These are phyloP conservation scores for Aspergillus aculeatinus DNA, from an alignment of 2,329 filamentous ascomycete genomes.

Conservation along the genomic window DNA sequence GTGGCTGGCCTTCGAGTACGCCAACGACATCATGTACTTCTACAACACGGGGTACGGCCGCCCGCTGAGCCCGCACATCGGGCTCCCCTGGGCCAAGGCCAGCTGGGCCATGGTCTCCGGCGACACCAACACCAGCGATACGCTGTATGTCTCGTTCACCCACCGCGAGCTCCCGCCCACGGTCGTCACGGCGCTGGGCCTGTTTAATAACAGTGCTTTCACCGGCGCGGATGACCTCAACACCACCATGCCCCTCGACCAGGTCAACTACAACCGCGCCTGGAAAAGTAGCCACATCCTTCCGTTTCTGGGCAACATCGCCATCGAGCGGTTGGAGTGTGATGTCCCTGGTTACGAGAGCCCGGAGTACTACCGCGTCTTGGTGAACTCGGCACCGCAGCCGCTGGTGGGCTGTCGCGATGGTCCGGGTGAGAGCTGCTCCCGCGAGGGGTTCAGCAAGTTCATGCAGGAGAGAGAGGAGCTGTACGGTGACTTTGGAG, in stretches of 20 bases:
- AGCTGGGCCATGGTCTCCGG: conserved; percentile 53
- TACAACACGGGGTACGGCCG: conserved; percentile 67
- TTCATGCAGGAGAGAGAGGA: conserved; percentile 46
- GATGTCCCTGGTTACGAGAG: conserved; percentile 56
- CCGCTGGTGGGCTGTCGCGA: conserved; percentile 49
- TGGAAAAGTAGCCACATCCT: conserved; percentile 65
- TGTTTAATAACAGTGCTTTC: conserved; percentile 67
- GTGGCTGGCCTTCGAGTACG: conserved; percentile 67
- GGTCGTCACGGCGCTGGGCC: conserved; percentile 64
- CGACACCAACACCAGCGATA: background rate
- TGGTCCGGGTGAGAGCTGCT: conserved; percentile 54
- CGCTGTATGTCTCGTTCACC: conserved; percentile 65
- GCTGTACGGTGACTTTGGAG: conserved; percentile 11
- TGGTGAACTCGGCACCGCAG: conserved; percentile 54
- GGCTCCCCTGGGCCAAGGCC: conserved; percentile 66
- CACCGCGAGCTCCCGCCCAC: conserved; percentile 68
- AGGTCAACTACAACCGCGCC: conserved; percentile 62
- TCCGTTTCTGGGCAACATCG: conserved; percentile 66
- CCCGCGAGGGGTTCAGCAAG: conserved; percentile 42
- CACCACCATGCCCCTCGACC: conserved; percentile 63
- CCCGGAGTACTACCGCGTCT: conserved; percentile 53
- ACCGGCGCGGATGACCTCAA: conserved; percentile 56
- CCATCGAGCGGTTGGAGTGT: conserved; percentile 65
- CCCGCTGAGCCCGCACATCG: conserved; percentile 56
- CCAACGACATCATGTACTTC: conserved; percentile 63